phyloP scores from a whole-genome alignment of 495 filamentous ascomycete species.

The Penicillium crystallinum region DNA sequence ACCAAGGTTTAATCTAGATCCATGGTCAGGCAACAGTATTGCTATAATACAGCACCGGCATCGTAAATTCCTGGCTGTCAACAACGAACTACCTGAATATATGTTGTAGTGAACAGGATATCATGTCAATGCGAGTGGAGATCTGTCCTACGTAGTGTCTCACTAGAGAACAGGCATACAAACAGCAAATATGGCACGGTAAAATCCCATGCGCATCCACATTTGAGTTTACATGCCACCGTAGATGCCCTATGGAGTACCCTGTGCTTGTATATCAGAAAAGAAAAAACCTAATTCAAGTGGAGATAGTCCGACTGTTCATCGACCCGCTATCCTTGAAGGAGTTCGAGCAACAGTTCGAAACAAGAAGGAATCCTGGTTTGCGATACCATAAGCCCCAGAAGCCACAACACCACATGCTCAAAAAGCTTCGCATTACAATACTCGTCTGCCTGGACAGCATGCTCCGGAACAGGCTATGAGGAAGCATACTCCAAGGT shows the following conservation, averaged over 20 bases:
- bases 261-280: no score
- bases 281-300: no score
- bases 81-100: not conserved
- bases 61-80: not conserved
- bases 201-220: no score
- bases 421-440: not conserved
- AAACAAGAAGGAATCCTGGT: conserved; percentile 6
- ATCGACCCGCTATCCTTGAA: conserved; percentile 1
- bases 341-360: not conserved
- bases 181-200: no score
- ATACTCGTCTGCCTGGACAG: not conserved
- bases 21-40: not conserved
- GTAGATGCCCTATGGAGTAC: no score
- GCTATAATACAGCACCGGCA: not conserved
- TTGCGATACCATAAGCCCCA: not conserved
- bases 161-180: no score
- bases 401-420: not conserved
- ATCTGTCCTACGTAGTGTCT: no score
- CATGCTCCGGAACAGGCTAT: not conserved
- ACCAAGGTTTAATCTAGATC: conserved; percentile 1
- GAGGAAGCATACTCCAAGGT: conserved; percentile 1
- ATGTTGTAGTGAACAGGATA: no score
- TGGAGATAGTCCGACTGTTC: no score
- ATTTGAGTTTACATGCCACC: no score
- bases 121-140: no score